A percentile compares a stretch with the other conserved stretches of the same genome.
Conservation (phyloP, 257 asterid species). For the Solanum corneliomulleri region DNA sequence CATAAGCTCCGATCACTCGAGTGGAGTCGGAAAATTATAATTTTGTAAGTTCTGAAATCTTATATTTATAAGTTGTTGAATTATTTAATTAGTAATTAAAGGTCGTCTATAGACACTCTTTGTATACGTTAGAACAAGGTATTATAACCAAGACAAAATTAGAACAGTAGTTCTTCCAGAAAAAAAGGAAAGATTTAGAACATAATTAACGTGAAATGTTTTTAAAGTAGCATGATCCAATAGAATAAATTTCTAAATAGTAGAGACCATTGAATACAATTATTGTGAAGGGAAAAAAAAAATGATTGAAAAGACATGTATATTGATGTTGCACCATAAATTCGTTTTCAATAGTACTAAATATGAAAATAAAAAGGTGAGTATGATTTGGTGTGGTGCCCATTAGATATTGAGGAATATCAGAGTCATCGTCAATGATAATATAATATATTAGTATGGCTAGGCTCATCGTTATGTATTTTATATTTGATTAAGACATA, state of each 20-base stretch:
- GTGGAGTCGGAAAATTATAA: no score
- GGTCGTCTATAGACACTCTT: neutral
- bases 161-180: neutral
- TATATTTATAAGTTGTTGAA: neutral
- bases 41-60: neutral
- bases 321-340: neutral
- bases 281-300: neutral
- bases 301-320: neutral
- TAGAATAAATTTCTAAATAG: neutral
- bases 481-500: slow-evolving; percentile 29
- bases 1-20: neutral
- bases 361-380: neutral
- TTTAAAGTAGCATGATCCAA: neutral
- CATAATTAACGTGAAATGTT: neutral
- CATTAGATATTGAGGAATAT: neutral
- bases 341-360: neutral
- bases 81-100: no score
- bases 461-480: neutral
- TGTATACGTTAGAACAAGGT: neutral
- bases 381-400: neutral
- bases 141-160: neutral
- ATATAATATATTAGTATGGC: neutral
- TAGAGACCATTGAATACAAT: neutral
- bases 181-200: neutral
- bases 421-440: slow-evolving; percentile 7